These are phyloP conservation scores for Tarenaya hassleriana DNA, from an alignment of 345 rosid species.

Conservation along the genomic window DNA sequence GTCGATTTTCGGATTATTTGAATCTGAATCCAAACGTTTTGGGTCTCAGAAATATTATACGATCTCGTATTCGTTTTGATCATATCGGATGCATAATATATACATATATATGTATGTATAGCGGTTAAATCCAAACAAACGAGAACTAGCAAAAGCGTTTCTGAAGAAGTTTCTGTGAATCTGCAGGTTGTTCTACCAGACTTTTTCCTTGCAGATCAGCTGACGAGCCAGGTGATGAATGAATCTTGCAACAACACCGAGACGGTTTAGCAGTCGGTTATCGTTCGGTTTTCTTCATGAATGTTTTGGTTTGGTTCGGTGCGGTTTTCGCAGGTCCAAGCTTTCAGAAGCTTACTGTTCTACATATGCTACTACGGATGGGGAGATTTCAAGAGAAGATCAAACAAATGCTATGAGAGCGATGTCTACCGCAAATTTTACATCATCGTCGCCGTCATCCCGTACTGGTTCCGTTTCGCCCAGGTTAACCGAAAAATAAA, in stretches of 20 bases:
- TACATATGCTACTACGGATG: slow-evolving; percentile 53
- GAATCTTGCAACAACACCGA: slow-evolving; percentile 34
- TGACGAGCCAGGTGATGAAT: slow-evolving; percentile 82
- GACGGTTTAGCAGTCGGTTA: slow-evolving; percentile 15
- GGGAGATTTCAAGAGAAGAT: slow-evolving; percentile 46
- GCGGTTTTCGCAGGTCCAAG: slow-evolving; percentile 50
- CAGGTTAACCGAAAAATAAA: no score
- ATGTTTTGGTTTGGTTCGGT: background rate
- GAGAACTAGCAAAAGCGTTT: background rate
- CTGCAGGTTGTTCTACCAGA: slow-evolving; percentile 63
- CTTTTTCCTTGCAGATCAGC: slow-evolving; percentile 76
- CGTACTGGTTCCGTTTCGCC: slow-evolving; percentile 53
- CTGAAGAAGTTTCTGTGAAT: background rate
- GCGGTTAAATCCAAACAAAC: no score
- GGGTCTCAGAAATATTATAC: no score
- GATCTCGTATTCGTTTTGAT: no score
- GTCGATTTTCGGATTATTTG: no score
- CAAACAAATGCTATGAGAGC: slow-evolving; percentile 38
- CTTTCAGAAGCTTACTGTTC: slow-evolving; percentile 47
- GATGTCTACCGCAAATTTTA: slow-evolving; percentile 33
- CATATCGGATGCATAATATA: no score
- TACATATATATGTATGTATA: no score
- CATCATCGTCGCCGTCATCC: slow-evolving; percentile 44
- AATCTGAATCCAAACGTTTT: no score
- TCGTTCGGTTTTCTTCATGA: background rate